Evolutionary conservation across 2,329 filamentous ascomycete genomes (phyloP).

Genomic region (Dothideomycetes sp.): DNA sequence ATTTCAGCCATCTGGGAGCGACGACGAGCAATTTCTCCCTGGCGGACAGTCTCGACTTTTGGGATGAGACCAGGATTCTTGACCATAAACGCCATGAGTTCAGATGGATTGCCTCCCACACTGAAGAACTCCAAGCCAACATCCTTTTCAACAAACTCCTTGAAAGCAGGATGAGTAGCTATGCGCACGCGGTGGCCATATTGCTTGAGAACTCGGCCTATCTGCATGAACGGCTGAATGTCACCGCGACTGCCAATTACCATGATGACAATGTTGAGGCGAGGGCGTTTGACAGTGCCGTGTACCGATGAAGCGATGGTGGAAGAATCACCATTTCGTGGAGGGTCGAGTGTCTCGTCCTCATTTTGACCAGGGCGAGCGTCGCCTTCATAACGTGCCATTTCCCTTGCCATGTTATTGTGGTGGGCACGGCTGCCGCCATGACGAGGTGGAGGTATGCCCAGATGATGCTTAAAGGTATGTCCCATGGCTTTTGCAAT

Average conservation of each 20-base stretch:
- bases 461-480: slow-evolving; percentile 47
- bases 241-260: slow-evolving; percentile 73
- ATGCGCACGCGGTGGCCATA: slow-evolving; percentile 67
- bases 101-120: slow-evolving; percentile 66
- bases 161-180: slow-evolving; percentile 68
- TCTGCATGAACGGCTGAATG: slow-evolving; percentile 67
- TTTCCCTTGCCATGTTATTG: slow-evolving; percentile 15
- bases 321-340: slow-evolving; percentile 8
- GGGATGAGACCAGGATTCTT: slow-evolving; percentile 73
- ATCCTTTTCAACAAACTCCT: slow-evolving; percentile 63
- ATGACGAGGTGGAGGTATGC: slow-evolving; percentile 13
- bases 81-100: slow-evolving; percentile 83
- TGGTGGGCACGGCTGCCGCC: no score
- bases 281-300: slow-evolving; percentile 26
- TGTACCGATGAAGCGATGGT: slow-evolving; percentile 17
- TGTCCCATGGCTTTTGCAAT: slow-evolving; percentile 62
- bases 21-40: slow-evolving; percentile 59
- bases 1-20: slow-evolving; percentile 66
- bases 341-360: slow-evolving; percentile 8
- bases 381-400: background rate
- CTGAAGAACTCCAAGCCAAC: slow-evolving; percentile 69
- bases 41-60: slow-evolving; percentile 57
- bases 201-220: slow-evolving; percentile 62
- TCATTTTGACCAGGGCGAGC: background rate
- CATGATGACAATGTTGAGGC: slow-evolving; percentile 71